Evolutionary conservation across 129 eudicot species (phyloP).

Genomic region (Lonicera japonica): DNA sequence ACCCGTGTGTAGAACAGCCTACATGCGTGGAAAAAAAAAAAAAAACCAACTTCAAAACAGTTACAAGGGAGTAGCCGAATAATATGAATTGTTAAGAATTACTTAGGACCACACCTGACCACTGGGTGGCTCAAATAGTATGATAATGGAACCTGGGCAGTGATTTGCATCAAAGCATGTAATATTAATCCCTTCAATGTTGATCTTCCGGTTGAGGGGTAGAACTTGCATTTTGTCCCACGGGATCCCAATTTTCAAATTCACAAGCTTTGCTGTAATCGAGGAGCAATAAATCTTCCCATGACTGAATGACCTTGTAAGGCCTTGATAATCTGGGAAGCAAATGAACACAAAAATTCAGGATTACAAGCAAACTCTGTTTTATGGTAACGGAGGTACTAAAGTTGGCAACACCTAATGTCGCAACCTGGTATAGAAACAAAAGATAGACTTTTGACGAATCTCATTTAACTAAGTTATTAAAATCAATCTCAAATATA

Average conservation of each 20-base stretch:
- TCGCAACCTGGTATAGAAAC: background rate
- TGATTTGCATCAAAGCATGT: slow-evolving; percentile 98
- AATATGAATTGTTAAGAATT: background rate
- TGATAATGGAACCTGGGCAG: slow-evolving; percentile 86
- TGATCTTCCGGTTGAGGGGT: slow-evolving; percentile 73
- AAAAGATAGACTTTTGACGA: no score
- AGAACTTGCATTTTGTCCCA: slow-evolving; percentile 72
- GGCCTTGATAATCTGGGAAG: slow-evolving; percentile 83
- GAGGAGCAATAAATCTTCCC: slow-evolving; percentile 82
- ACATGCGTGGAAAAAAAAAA: slow-evolving; percentile 13
- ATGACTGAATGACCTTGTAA: slow-evolving; percentile 74
- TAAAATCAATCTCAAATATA: no score
- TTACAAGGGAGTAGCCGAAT: background rate
- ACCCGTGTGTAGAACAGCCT: slow-evolving; percentile 95
- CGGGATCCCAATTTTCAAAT: slow-evolving; percentile 79
- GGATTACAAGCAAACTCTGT: background rate
- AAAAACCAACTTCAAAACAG: background rate
- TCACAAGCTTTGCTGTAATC: slow-evolving; percentile 82
- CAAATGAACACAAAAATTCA: slow-evolving; percentile 10
- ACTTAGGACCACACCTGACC: slow-evolving; percentile 55
- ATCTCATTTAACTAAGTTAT: no score
- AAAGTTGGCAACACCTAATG: background rate
- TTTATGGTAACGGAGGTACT: background rate
- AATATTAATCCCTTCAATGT: slow-evolving; percentile 66
- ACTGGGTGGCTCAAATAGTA: slow-evolving; percentile 79